Evolutionary conservation across 2,329 filamentous ascomycete genomes (phyloP), one percentile per base, ranked within the genome.

Genomic region (Chaetomiaceae sp.): DNA sequence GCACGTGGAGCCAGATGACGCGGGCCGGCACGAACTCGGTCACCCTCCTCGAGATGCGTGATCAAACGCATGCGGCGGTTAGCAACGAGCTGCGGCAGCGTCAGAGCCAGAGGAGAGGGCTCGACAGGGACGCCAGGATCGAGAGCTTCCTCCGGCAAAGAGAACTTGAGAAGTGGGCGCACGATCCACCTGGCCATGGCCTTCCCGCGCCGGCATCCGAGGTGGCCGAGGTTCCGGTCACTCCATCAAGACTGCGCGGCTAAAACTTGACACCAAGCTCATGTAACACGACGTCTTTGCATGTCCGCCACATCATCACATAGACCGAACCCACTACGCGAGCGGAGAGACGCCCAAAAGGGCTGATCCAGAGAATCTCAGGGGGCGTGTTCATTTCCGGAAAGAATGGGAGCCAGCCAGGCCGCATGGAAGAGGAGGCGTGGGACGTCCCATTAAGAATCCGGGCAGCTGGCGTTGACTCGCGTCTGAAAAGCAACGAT

Each of bases 141-240:
- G 78, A 88, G 55, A 80, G 70, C 45, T 97, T 97, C 60, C 55
- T 97, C 48, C 79, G 80, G 58, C 79, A 86, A 49, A 74, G 88
- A 54, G 85, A 93, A 55, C 56, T 58, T 29, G 52, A 52, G 22
- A 50, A 38, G 22, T 67, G 62, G 62, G 58, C 47, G 1, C 56
- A 60, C 38, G 57, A 50, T 12, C 34, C 47, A 15, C 42, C 48
- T 3, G 33, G 37, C 2, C 45, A 48, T 48, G 42, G 37, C 9
- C 24, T 48, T n/a, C 41, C 44, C 14, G 41, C 36, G 14, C 24
- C 45, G 4, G 14, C 29, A n/a, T 6, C 4, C 8, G 36, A 14
- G 9, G 22, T 6, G 7, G 38, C 6, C 38, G 33, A 38, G 11
- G 10, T 9, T 3, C 12, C 32, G 15, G 27, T 36, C 35, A 42